phyloP scores from a whole-genome alignment of 768 basidiomycete genomes.

The Jaapia argillacea region DNA sequence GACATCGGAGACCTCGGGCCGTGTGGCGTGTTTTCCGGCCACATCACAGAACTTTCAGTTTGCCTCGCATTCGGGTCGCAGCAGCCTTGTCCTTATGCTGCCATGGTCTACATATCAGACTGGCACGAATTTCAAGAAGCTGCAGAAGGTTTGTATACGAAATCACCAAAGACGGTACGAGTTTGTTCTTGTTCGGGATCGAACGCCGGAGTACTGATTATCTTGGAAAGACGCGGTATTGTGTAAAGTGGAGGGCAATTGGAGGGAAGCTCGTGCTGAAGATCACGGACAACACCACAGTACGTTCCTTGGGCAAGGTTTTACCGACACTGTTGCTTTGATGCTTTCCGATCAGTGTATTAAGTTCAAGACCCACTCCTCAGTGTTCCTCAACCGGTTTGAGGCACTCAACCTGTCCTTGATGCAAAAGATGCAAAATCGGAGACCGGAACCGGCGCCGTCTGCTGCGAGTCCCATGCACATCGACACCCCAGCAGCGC shows the following conservation, averaged over 20 bases:
- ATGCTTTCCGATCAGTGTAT: constrained; percentile 52
- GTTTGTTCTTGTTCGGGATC: background rate
- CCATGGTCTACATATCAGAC: constrained; percentile 81
- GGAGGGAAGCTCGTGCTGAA: constrained; percentile 88
- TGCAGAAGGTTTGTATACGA: constrained; percentile 75
- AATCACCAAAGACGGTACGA: constrained; percentile 68
- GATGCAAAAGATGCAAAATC: constrained; percentile 82
- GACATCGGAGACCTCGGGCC: no score
- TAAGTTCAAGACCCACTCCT: constrained; percentile 93
- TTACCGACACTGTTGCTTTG: background rate
- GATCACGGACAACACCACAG: constrained; percentile 85
- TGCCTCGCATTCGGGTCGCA: no score
- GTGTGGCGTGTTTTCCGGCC: no score
- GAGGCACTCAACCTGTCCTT: constrained; percentile 82
- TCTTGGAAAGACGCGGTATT: constrained; percentile 66
- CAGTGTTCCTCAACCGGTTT: constrained; percentile 93
- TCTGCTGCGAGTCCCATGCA: constrained; percentile 12
- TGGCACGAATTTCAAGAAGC: constrained; percentile 91
- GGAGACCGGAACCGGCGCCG: constrained; percentile 25
- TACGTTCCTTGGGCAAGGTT: constrained; percentile 28
- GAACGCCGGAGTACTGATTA: background rate
- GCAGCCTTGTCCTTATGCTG: background rate
- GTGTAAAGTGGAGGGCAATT: constrained; percentile 82
- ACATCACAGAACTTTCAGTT: no score
- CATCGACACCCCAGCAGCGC: constrained; percentile 12